Conservation (phyloP, 768 basidiomycete species). For the Russula sp. region DNA sequence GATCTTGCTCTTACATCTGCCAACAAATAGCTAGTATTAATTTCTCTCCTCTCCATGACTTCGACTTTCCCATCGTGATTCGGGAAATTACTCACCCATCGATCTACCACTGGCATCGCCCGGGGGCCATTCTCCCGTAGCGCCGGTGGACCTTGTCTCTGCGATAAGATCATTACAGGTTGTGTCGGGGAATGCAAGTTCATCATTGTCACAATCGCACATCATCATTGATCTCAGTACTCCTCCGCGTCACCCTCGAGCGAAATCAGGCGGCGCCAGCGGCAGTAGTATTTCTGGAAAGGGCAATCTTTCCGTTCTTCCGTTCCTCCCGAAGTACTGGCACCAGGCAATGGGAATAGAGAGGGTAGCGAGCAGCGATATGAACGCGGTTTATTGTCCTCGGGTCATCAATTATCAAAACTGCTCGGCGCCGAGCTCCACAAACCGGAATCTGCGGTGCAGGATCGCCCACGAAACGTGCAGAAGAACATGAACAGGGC, state of each 20-base stretch:
- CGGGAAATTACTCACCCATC: too few species aligned
- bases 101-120: too few species aligned
- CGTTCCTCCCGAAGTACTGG: not conserved
- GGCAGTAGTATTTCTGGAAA: not conserved
- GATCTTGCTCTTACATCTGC: too few species aligned
- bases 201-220: not conserved
- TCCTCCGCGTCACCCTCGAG: not conserved
- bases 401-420: not conserved
- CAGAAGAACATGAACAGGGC: not conserved
- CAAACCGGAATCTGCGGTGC: not conserved
- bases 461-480: not conserved
- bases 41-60: too few species aligned
- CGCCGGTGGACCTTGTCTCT: not conserved
- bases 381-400: not conserved
- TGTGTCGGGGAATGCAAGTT: not conserved
- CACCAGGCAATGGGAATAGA: not conserved
- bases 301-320: too few species aligned
- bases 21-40: too few species aligned
- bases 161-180: not conserved
- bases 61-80: too few species aligned
- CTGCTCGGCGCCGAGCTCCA: not conserved
- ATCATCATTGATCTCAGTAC: not conserved
- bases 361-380: not conserved
- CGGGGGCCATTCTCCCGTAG: too few species aligned
- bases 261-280: conserved; percentile 6